These are phyloP conservation scores for Magnaporthiopsis rhizophila DNA, from an alignment of 2,329 filamentous ascomycete genomes.

Conservation along the genomic window DNA sequence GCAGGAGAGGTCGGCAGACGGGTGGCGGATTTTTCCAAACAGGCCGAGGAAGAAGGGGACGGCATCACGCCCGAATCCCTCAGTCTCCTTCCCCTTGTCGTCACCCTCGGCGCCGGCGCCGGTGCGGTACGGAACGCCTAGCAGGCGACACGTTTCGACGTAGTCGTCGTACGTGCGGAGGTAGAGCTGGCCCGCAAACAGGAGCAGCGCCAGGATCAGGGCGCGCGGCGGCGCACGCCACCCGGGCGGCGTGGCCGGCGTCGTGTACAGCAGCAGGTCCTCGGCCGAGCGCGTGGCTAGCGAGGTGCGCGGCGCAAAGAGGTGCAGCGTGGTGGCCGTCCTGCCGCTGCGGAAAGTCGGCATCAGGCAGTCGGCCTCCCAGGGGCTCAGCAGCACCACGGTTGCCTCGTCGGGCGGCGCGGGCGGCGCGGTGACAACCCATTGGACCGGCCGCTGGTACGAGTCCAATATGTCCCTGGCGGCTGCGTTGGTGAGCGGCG, in stretches of 20 bases:
- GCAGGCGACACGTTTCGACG: conserved; percentile 34
- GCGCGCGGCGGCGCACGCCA: conserved; percentile 14
- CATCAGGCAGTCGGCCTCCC: conserved; percentile 48
- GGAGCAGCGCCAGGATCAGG: conserved; percentile 43
- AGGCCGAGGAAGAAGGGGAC: too few relatives aligned
- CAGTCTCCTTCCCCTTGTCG: too few relatives aligned
- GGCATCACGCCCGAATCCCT: too few relatives aligned
- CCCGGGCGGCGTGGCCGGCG: conserved; percentile 18
- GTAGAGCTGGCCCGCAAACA: conserved; percentile 64
- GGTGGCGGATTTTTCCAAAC: too few relatives aligned
- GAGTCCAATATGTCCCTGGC: conserved; percentile 27
- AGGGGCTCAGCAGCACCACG: conserved; percentile 52
- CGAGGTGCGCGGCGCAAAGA: conserved; percentile 41
- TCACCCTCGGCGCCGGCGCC: too few relatives aligned
- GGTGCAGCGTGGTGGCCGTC: conserved; percentile 32
- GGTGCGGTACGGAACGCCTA: conserved; percentile 27
- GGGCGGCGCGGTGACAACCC: conserved; percentile 33
- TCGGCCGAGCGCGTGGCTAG: conserved; percentile 33
- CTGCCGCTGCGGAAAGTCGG: conserved; percentile 25
- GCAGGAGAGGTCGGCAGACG: too few relatives aligned
- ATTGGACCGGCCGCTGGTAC: conserved; percentile 46
- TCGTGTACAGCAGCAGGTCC: conserved; percentile 32
- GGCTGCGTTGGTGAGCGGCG: conserved; percentile 2
- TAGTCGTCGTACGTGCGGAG: conserved; percentile 48
- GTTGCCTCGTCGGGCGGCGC: not conserved